A percentile compares a stretch with the other conserved stretches of the same genome.
Evolutionary conservation across 257 asterid species (phyloP).

Genomic region (Striga asiatica): DNA sequence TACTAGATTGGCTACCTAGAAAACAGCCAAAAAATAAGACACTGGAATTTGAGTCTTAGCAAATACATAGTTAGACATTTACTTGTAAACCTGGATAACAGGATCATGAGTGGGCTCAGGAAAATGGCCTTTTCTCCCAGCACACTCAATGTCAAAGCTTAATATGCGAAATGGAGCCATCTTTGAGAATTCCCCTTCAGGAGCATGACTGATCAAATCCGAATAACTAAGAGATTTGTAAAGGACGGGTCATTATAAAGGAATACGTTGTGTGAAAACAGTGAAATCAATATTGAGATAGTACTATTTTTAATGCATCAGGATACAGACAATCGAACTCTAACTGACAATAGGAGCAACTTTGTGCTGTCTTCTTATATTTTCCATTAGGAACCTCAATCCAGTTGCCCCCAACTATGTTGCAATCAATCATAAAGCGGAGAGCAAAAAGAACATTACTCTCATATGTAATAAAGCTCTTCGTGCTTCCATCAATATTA

Average conservation of each 20-base stretch:
- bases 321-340: constrained; percentile 99
- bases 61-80: constrained; percentile 1
- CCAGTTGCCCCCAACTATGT: constrained; percentile 96
- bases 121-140: constrained; percentile 96
- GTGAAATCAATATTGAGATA: not conserved
- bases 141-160: constrained; percentile 97
- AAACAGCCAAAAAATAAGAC: constrained; percentile 23
- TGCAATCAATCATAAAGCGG: constrained; percentile 96
- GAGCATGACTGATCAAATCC: constrained; percentile 78
- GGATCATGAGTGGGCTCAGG: constrained; percentile 99
- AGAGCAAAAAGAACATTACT: constrained; percentile 95
- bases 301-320: constrained; percentile 12
- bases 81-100: constrained; percentile 70
- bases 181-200: constrained; percentile 94
- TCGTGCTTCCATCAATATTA: constrained; percentile 89
- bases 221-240: constrained; percentile 45
- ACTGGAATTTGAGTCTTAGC: constrained; percentile 12
- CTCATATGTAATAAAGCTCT: constrained; percentile 82
- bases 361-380: constrained; percentile 49
- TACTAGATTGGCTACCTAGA: constrained; percentile 82
- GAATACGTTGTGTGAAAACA: constrained; percentile 5
- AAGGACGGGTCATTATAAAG: constrained; percentile 28
- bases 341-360: constrained; percentile 64
- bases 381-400: constrained; percentile 78
- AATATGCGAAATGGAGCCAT: constrained; percentile 98